A percentile compares a stretch with the other conserved stretches of the same genome.
These are phyloP conservation scores for Scytalidium sp. DNA, from an alignment of 2,329 filamentous ascomycete genomes.

Conservation along the genomic window DNA sequence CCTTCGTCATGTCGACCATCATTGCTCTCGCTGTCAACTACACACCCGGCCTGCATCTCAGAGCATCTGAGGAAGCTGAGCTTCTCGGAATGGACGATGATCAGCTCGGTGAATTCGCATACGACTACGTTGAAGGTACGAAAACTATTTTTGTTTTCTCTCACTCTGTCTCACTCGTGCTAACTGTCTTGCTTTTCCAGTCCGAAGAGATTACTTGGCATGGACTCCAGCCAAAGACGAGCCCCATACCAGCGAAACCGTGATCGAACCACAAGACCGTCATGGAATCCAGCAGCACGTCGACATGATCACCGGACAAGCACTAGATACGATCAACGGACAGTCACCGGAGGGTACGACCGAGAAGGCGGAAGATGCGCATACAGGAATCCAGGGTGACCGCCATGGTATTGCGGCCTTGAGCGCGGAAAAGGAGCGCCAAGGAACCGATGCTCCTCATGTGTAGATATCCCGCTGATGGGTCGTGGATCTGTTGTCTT, in stretches of 20 bases:
- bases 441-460: not conserved
- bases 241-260: conserved; percentile 48
- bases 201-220: conserved; percentile 81
- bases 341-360: conserved; percentile 11
- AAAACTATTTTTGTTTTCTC: not conserved
- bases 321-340: too few relatives aligned
- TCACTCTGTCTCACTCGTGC: not conserved
- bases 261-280: conserved; percentile 59
- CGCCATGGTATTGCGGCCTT: conserved; percentile 48
- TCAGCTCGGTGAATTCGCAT: conserved; percentile 86
- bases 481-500: too few relatives aligned
- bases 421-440: conserved; percentile 27
- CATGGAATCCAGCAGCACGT: conserved; percentile 72
- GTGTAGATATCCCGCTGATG: too few relatives aligned
- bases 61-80: conserved; percentile 78
- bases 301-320: conserved; percentile 60
- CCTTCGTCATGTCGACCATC: conserved; percentile 70
- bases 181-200: conserved; percentile 31
- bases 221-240: conserved; percentile 76
- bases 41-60: conserved; percentile 74
- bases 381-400: conserved; percentile 46
- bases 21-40: conserved; percentile 74
- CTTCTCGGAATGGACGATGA: conserved; percentile 87
- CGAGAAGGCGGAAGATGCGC: conserved; percentile 33
- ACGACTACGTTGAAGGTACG: conserved; percentile 74